A percentile compares a stretch with the other conserved stretches of the same genome.
phyloP scores from a whole-genome alignment of 2,329 filamentous ascomycete genomes.

The Paramyrothecium sp. region DNA sequence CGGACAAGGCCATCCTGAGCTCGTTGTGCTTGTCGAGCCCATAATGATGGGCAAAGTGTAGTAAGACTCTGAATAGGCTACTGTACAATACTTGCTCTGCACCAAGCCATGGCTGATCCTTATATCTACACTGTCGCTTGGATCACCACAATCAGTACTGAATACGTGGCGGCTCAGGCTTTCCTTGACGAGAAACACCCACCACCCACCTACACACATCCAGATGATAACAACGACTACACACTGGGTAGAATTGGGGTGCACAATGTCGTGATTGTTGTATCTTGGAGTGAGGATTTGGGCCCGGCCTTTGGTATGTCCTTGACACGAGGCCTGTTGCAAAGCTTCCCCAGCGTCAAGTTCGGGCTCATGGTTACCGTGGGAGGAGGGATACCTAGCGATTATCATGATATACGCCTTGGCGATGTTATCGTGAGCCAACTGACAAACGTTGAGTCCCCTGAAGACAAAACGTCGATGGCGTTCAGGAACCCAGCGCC shows the following conservation, averaged over 20 bases:
- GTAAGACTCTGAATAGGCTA: no score
- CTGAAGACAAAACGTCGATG: slow-evolving; percentile 15
- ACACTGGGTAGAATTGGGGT: slow-evolving; percentile 24
- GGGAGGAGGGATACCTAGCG: slow-evolving; percentile 31
- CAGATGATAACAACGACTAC: slow-evolving; percentile 27
- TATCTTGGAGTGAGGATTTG: slow-evolving; percentile 20
- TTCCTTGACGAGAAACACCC: slow-evolving; percentile 39
- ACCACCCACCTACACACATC: slow-evolving; percentile 6
- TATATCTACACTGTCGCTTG: slow-evolving; percentile 37
- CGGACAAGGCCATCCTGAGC: no score
- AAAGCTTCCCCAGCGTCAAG: slow-evolving; percentile 24
- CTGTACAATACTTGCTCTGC: no score
- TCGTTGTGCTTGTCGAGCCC: no score
- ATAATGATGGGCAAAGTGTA: no score
- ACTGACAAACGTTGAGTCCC: slow-evolving; percentile 14
- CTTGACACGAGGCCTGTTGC: slow-evolving; percentile 24
- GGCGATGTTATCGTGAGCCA: slow-evolving; percentile 20
- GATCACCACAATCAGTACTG: slow-evolving; percentile 38
- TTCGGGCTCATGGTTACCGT: slow-evolving; percentile 32
- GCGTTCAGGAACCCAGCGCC: slow-evolving; percentile 7
- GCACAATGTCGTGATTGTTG: slow-evolving; percentile 33
- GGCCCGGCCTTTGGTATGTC: slow-evolving; percentile 20
- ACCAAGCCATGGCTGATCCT: slow-evolving; percentile 8
- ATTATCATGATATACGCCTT: slow-evolving; percentile 27
- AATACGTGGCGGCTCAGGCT: slow-evolving; percentile 32